A percentile compares a stretch with the other conserved stretches of the same genome.
Conservation (phyloP, 2,329 filamentous ascomycete genomes). For the Diaporthe humulicola region DNA sequence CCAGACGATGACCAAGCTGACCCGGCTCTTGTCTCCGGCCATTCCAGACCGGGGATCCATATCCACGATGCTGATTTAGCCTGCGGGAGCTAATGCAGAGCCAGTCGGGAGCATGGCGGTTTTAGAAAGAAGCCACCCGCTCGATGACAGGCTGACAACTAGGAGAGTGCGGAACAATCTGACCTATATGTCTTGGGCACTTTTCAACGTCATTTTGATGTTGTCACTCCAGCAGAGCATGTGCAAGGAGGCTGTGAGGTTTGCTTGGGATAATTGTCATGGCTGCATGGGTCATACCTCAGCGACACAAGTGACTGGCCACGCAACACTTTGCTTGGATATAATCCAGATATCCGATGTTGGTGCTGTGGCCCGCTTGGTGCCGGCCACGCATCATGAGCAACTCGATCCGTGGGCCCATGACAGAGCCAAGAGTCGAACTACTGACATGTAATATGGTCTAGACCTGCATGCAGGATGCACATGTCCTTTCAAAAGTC, state of each 20-base stretch:
- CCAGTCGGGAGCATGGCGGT: not conserved
- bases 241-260: too few relatives aligned
- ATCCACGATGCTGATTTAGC: not conserved
- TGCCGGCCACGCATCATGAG: not conserved
- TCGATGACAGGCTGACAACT: not conserved
- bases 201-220: not conserved
- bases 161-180: not conserved
- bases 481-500: not conserved
- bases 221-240: not conserved
- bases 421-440: not conserved
- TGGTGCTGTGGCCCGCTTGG: not conserved
- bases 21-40: constrained; percentile 10
- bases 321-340: not conserved
- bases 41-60: constrained; percentile 1
- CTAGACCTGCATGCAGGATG: not conserved
- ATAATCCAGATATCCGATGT: not conserved
- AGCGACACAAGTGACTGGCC: not conserved
- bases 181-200: not conserved
- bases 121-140: not conserved
- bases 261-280: not conserved
- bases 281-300: not conserved
- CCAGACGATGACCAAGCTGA: constrained; percentile 23
- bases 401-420: not conserved
- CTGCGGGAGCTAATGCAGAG: constrained; percentile 23
- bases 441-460: not conserved